These are phyloP conservation scores for Lentinula guzmanii DNA, from an alignment of 768 basidiomycete species.

Conservation along the genomic window DNA sequence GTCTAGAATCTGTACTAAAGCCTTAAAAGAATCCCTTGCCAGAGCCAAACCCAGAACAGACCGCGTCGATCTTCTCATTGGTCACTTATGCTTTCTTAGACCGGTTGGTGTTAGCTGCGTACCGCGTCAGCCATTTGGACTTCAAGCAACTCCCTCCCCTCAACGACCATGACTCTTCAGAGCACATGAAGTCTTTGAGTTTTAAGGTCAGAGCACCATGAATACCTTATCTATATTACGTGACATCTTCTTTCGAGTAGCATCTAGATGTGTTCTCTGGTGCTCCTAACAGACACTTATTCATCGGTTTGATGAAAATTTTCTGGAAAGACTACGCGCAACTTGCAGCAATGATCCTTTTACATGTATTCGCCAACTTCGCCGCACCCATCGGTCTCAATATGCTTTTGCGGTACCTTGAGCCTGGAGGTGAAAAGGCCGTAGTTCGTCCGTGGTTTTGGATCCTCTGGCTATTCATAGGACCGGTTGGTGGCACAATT, in stretches of 20 bases:
- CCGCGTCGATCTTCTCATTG: constrained; percentile 33
- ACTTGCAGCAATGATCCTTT: constrained; percentile 20
- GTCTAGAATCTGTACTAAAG: background rate
- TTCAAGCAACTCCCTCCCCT: constrained; percentile 28
- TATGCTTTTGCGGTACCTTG: constrained; percentile 39
- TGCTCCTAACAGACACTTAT: constrained; percentile 35
- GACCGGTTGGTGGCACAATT: constrained; percentile 36
- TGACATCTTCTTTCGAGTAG: constrained; percentile 8
- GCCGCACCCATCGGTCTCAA: constrained; percentile 36
- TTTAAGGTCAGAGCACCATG: constrained; percentile 14
- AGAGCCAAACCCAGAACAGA: constrained; percentile 36
- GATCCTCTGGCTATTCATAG: constrained; percentile 47
- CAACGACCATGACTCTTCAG: constrained; percentile 21
- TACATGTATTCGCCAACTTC: constrained; percentile 22
- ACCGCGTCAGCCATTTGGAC: constrained; percentile 21
- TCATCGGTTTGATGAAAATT: constrained; percentile 37
- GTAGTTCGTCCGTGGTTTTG: constrained; percentile 64
- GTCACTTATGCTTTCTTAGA: constrained; percentile 36
- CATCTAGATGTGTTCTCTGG: constrained; percentile 34
- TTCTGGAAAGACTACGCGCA: constrained; percentile 28
- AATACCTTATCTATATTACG: background rate
- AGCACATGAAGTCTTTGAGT: constrained; percentile 16
- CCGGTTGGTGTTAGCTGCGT: constrained; percentile 22
- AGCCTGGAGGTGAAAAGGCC: constrained; percentile 40
- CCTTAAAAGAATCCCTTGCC: constrained; percentile 6